A percentile compares a stretch with the other conserved stretches of the same genome.
These are phyloP conservation scores for Paracoccidioides lutzii DNA, from an alignment of 2,329 filamentous ascomycete species.

Conservation along the genomic window DNA sequence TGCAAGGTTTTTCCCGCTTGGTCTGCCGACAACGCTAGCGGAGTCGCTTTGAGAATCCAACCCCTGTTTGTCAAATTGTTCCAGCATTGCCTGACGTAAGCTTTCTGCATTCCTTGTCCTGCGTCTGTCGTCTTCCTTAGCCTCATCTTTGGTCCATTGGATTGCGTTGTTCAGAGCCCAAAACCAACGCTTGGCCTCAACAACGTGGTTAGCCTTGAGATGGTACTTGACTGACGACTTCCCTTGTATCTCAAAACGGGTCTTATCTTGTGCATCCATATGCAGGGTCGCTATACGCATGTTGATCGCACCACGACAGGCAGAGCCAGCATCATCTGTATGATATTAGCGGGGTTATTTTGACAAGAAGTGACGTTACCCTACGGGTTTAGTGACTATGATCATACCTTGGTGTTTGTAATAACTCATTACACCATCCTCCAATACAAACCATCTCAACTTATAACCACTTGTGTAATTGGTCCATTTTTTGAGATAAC, in stretches of 20 bases:
- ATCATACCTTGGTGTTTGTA: constrained; percentile 77
- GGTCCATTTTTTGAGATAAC: constrained; percentile 98
- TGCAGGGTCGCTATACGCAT: constrained; percentile 91
- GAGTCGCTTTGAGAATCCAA: constrained; percentile 33
- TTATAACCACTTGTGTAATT: constrained; percentile 98
- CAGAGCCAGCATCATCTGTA: constrained; percentile 81
- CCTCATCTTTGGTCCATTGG: constrained; percentile 95
- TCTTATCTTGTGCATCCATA: constrained; percentile 96
- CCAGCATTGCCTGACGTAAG: constrained; percentile 65
- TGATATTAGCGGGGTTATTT: not conserved
- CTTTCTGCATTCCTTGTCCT: constrained; percentile 62
- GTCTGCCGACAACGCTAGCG: constrained; percentile 18
- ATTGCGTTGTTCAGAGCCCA: constrained; percentile 99
- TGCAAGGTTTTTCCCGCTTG: constrained; percentile 26
- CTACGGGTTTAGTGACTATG: not conserved
- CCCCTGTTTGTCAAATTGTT: constrained; percentile 47
- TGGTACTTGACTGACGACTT: constrained; percentile 99
- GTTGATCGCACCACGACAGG: constrained; percentile 94
- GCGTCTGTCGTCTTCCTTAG: constrained; percentile 73
- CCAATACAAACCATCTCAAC: constrained; percentile 90
- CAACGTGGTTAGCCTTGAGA: constrained; percentile 92
- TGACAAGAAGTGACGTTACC: not conserved
- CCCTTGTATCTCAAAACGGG: constrained; percentile 91
- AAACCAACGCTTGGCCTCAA: constrained; percentile 97
- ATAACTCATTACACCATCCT: constrained; percentile 94